Evolutionary conservation across 306 rosid genomes (phyloP).

Genomic region (Vigna reflexopilosa): DNA sequence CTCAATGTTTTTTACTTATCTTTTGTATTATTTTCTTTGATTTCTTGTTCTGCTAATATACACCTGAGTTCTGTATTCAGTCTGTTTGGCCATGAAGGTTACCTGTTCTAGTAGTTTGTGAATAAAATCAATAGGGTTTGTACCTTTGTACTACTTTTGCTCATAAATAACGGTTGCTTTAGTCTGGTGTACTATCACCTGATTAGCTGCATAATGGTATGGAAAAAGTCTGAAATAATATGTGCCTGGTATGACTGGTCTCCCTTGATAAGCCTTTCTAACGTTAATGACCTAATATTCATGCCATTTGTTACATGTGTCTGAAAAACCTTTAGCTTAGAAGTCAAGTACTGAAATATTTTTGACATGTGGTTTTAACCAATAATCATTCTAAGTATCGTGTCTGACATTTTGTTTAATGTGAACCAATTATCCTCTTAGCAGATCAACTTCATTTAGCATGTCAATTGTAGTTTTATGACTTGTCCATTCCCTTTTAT

Average conservation of each 20-base stretch:
- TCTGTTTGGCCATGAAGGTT: conserved; percentile 4
- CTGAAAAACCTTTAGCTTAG: background rate
- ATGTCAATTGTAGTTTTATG: background rate
- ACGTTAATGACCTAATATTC: background rate
- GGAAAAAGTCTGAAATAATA: conserved; percentile 5
- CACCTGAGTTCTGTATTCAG: background rate
- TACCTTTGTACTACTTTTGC: background rate
- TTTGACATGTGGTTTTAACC: background rate
- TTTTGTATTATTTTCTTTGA: background rate
- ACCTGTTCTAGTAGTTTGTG: conserved; percentile 18
- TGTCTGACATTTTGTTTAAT: background rate
- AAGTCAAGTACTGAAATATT: background rate
- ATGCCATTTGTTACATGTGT: background rate
- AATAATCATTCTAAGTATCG: background rate
- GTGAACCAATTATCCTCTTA: background rate
- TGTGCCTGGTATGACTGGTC: background rate
- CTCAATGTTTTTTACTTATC: background rate
- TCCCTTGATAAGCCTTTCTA: background rate
- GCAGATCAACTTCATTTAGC: background rate
- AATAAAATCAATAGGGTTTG: background rate
- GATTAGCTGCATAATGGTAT: background rate
- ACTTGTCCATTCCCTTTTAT: background rate
- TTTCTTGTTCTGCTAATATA: conserved; percentile 14
- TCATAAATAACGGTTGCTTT: background rate
- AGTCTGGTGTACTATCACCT: conserved; percentile 2